Evolutionary conservation across 805 yeast species (phyloP).

Genomic region (Cyberlindnera maritima): DNA sequence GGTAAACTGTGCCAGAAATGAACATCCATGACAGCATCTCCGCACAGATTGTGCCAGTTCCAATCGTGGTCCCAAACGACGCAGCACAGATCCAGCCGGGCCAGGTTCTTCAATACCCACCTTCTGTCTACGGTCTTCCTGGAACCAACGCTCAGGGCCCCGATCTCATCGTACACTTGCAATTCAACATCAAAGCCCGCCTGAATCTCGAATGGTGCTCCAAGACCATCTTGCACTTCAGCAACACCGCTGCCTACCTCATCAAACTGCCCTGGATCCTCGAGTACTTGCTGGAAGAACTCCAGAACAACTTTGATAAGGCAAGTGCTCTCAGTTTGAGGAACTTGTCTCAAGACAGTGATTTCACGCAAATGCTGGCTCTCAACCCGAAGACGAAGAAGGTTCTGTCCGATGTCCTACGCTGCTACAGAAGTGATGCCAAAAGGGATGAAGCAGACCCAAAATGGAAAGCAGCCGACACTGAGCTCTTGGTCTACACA

Average conservation of each 20-base stretch:
- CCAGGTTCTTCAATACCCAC: constrained; percentile 6
- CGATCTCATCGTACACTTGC: constrained; percentile 26
- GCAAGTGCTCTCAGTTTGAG: constrained; percentile 54
- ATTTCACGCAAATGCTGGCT: constrained; percentile 76
- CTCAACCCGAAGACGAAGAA: constrained; percentile 46
- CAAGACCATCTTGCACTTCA: constrained; percentile 21
- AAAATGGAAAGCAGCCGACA: constrained; percentile 25
- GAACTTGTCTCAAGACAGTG: constrained; percentile 80
- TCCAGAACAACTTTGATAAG: constrained; percentile 19
- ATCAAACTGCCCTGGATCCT: constrained; percentile 25
- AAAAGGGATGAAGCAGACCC: constrained; percentile 26
- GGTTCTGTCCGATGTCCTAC: constrained; percentile 42
- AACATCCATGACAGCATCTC: constrained; percentile 5
- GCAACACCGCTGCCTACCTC: constrained; percentile 22
- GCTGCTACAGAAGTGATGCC: constrained; percentile 5
- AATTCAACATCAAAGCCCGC: constrained; percentile 22
- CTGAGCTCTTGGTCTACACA: constrained; percentile 63
- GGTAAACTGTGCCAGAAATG: constrained; percentile 2
- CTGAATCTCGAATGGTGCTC: constrained; percentile 28
- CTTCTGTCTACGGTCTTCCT: constrained; percentile 17
- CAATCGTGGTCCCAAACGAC: constrained; percentile 8
- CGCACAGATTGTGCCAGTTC: constrained; percentile 7
- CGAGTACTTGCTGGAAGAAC: constrained; percentile 22
- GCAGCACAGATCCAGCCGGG: neutral
- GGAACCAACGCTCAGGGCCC: constrained; percentile 23